Evolutionary conservation across 805 yeast species (phyloP), one percentile per base, ranked within the genome.

Genomic region (Wickerhamomyces pijperi): DNA sequence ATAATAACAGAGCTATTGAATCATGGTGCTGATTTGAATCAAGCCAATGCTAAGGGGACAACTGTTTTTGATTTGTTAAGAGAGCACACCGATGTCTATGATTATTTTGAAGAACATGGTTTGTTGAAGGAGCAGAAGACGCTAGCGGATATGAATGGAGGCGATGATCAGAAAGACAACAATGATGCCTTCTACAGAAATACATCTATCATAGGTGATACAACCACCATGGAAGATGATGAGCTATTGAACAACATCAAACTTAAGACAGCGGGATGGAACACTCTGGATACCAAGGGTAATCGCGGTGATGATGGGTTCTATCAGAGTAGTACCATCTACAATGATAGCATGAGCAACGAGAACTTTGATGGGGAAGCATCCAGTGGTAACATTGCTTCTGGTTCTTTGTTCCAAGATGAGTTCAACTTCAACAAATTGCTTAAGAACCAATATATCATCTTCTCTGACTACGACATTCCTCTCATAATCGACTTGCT

Each of bases 401-500:
- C n/a, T n/a, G n/a, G n/a, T n/a, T n/a, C n/a, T n/a, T n/a, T n/a
- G n/a, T 21, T 21, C 14, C 25, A 57, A 28, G 59, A 55, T 6
- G 67, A 62, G 6, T 82, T 78, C 49, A 76, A 79, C 44, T 82
- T 76, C 54, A 70, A 66, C 32, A 68, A 62, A 42, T 55, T 79
- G 13, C 38, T 70, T 4, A 72, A 74, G 14, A 76, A 74, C 34
- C 83, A 81, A 54, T 81, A 59, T 49, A 64, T 82, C 36, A 72
- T 71, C 45, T 78, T 78, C 48, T 64, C 72, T 15, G 87, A 81
- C 50, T 67, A 74, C 46, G 67, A 64, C 19, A 77, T 83, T 25
- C 94, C 95, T 0, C 87, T 82, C 51, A 76, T 88, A 34, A 64
- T 87, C 19, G 66, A 70, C 40, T 60, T 72, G 37, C 74, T 88